Conservation (phyloP, 1,284 basidiomycete genomes). For the Sutorius eximius region DNA sequence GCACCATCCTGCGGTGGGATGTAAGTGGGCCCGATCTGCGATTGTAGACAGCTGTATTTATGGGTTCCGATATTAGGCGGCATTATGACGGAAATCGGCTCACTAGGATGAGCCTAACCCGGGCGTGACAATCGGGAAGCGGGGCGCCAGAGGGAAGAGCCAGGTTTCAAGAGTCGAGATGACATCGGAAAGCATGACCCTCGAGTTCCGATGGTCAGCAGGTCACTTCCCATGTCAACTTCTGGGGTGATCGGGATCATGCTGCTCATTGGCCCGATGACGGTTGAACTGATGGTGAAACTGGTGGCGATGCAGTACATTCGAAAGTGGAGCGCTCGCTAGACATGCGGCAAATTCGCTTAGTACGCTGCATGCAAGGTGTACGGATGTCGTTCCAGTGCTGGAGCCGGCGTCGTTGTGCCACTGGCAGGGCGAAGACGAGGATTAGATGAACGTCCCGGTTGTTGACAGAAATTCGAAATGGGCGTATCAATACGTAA, state of each 20-base stretch:
- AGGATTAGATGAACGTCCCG: not conserved
- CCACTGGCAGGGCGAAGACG: not conserved
- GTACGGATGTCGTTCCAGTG: not conserved
- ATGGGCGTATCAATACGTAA: not conserved
- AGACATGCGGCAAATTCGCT: not conserved
- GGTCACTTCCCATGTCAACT: not conserved
- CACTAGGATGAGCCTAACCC: not conserved
- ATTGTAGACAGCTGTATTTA: constrained; percentile 11
- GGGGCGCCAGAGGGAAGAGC: not conserved
- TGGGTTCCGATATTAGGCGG: not conserved
- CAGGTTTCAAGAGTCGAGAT: not conserved
- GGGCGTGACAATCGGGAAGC: not conserved
- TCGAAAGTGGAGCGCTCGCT: not conserved
- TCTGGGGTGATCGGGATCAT: not conserved
- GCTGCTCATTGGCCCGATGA: not conserved
- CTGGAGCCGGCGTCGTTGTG: not conserved
- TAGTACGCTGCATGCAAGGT: not conserved
- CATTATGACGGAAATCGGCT: constrained; percentile 6
- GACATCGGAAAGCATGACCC: not conserved
- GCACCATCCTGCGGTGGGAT: constrained; percentile 16
- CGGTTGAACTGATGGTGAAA: not conserved
- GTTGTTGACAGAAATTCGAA: not conserved
- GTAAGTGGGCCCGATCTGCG: not conserved
- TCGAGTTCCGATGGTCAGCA: constrained; percentile 4
- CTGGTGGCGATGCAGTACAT: not conserved